Evolutionary conservation across 2,329 filamentous ascomycete genomes (phyloP), one percentile per base, ranked within the genome.

Genomic region (Lecanicillium sp.): DNA sequence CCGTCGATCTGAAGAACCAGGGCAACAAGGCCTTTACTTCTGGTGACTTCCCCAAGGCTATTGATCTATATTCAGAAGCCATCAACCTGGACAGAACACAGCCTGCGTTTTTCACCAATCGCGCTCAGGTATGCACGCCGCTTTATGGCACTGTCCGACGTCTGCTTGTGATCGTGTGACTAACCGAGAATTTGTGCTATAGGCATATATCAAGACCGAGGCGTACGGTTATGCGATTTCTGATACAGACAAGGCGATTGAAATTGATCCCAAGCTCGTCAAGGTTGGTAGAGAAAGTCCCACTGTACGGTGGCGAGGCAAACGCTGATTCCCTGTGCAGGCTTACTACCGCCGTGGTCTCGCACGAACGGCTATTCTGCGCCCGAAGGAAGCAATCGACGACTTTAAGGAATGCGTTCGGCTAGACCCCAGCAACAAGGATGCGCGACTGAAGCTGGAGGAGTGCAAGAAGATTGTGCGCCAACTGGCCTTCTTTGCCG

Each of bases 381-480:
- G 81, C 58, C 86, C 90, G 51, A 82, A 82, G 56, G 90, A 94
- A 45, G 92, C 92, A 14, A 73, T 95, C 29, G 80, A 82, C 54
- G 92, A 98, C 61, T 96, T 95, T 70, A 94, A 84, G 63, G 77
- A 85, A 40, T 94, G 94, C 45, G 80, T 92, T 49, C 84, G 80
- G 64, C 83, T 90, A 58, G 87, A 89, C 43, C 90, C 92, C 3
- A 70, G 67, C 51, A 95, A 95, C 64, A 88, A 88, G 52, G 87
- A 92, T 67, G 90, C 89, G 41, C 89, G 85, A 60, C 70, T 94
- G 50, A 95, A 94, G 68, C 70, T 94, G 51, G 80, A 85, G 44
- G 90, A 96, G 56, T 95, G 89, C 64, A 86, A 95, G 60, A 95
- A 94, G 71, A 78, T 95, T 51, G 86, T 96, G 48, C 88, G 90